Evolutionary conservation across 768 basidiomycete genomes (phyloP).

Genomic region (Chiua virens): DNA sequence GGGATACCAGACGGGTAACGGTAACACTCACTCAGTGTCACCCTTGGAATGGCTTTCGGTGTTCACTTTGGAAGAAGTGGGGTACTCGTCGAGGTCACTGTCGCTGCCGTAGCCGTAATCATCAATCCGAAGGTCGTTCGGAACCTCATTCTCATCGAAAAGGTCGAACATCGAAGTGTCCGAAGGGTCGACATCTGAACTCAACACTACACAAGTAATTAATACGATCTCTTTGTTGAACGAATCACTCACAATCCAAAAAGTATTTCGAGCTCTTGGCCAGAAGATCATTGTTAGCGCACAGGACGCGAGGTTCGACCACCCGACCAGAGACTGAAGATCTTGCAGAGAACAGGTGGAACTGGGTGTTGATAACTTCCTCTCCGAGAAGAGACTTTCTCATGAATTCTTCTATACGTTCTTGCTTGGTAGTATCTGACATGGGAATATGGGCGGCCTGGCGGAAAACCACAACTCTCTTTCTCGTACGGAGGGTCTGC

Average conservation of each 20-base stretch:
- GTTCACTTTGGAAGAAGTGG: neutral
- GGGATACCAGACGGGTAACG: neutral
- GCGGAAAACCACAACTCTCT: no score
- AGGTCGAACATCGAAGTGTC: constrained; percentile 17
- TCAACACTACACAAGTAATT: constrained; percentile 10
- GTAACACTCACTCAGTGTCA: constrained; percentile 5
- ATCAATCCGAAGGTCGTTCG: constrained; percentile 2
- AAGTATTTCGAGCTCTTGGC: constrained; percentile 30
- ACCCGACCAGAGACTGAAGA: constrained; percentile 11
- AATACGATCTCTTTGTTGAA: no score
- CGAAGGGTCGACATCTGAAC: constrained; percentile 5
- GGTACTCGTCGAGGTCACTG: constrained; percentile 35
- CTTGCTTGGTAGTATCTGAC: constrained; percentile 8
- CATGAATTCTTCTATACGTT: constrained; percentile 19
- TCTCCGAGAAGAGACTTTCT: constrained; percentile 26
- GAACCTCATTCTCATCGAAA: constrained; percentile 9
- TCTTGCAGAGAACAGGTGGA: constrained; percentile 28
- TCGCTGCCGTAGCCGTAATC: constrained; percentile 36
- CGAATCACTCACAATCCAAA: constrained; percentile 19
- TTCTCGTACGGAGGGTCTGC: no score
- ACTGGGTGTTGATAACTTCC: constrained; percentile 28
- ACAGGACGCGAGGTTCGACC: constrained; percentile 21
- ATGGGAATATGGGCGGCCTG: neutral
- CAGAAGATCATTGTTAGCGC: constrained; percentile 27
- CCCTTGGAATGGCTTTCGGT: neutral